Base-by-base conservation (phyloP, 129 eudicot genomes). In the Flaveria brownii region DNA sequence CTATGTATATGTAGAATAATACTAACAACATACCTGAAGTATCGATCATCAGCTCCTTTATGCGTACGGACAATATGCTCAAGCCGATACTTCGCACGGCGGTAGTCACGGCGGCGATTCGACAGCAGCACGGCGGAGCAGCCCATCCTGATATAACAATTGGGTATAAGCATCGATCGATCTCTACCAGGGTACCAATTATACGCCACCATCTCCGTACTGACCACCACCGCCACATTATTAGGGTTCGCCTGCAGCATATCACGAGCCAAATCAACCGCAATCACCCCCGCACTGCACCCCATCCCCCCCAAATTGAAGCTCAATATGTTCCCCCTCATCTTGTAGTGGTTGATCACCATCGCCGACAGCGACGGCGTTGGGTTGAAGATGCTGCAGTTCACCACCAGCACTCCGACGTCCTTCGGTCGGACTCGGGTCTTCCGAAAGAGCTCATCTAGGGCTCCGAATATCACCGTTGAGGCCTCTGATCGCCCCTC, bases 271-370 rank as follows among this genome's bases (percentile, higher is more conserved):
- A 94, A 80, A 78, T 95, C 99, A 6, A 95, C 5, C 0, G 89
- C 94, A 3, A 95, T 95, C 14, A 95, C 79, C 13, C 97, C 96
- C 11, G 99, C 97, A 60, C 99, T 95, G 61, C 99, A 95, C 1
- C 99, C 99, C 99, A 95, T 95, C 4, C 99, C 99, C 2, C 99
- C 99, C 11, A 95, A 73, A 61, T 95, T 95, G 63, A 91, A 95
- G 51, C 97, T 95, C 81, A 95, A 46, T n/a, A 95, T 85, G 49
- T 95, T 91, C 6, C 99, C 99, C 78, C 97, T 86, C 99, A 95
- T 95, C 61, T 95, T 95, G 50, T 95, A 95, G 77, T 91, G 97
- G 50, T 95, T 95, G 12, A 95, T 95, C 2, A 95, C 71, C 99
- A 95, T 95, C 20, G 99, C 99, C 0, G 99, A 95, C 0, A 95